phyloP scores from a whole-genome alignment of 1,139 yeast species.

The Pichia sp. region DNA sequence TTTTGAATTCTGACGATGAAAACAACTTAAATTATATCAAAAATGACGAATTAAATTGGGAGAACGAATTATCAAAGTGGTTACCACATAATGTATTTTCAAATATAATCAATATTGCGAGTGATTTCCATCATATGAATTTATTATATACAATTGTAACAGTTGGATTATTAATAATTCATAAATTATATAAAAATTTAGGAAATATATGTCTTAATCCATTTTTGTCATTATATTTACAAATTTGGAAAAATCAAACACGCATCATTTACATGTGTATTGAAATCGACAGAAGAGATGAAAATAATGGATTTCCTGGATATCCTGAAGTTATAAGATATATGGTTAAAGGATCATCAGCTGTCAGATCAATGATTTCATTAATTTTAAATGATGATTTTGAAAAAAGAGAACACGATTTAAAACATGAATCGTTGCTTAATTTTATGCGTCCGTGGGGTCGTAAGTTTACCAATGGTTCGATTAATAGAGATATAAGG shows the following conservation, averaged over 20 bases:
- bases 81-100: constrained; percentile 40
- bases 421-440: constrained; percentile 47
- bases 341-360: constrained; percentile 56
- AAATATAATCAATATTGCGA: constrained; percentile 23
- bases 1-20: constrained; percentile 45
- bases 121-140: constrained; percentile 34
- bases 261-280: constrained; percentile 50
- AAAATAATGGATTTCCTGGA: constrained; percentile 32
- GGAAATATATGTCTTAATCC: constrained; percentile 50
- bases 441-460: constrained; percentile 59
- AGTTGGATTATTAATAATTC: constrained; percentile 44
- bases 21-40: constrained; percentile 38
- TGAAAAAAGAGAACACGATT: constrained; percentile 40
- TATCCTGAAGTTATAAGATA: constrained; percentile 36
- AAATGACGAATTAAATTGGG: constrained; percentile 41
- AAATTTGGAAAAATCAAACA: constrained; percentile 61
- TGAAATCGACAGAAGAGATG: constrained; percentile 58
- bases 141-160: constrained; percentile 48
- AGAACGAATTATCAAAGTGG: constrained; percentile 43
- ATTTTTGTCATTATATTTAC: constrained; percentile 48
- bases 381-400: constrained; percentile 47
- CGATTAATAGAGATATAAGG: constrained; percentile 50
- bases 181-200: constrained; percentile 41
- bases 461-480: constrained; percentile 50
- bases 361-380: constrained; percentile 56